Evolutionary conservation across 768 basidiomycete species (phyloP).

Genomic region (Heimioporus sp.): DNA sequence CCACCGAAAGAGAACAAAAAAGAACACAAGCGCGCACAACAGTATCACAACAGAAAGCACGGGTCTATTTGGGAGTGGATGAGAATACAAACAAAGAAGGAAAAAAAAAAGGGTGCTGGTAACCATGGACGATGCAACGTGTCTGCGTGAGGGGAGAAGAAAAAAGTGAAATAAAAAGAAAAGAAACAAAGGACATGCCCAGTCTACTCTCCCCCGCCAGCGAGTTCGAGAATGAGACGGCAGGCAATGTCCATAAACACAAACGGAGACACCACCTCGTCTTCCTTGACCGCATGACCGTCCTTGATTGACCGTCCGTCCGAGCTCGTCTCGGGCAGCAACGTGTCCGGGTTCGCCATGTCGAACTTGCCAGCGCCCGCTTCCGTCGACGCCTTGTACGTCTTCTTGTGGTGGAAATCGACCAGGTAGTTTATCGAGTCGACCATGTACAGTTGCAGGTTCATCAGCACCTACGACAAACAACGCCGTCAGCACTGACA

Average conservation of each 20-base stretch:
- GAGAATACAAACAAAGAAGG: too few species aligned
- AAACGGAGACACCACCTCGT: conserved; percentile 81
- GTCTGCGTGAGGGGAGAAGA: too few species aligned
- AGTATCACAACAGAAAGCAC: too few species aligned
- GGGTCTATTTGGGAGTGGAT: too few species aligned
- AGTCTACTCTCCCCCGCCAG: conserved; percentile 55
- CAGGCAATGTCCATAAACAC: conserved; percentile 97
- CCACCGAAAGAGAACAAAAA: too few species aligned
- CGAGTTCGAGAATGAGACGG: conserved; percentile 89
- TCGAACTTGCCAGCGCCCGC: conserved; percentile 71
- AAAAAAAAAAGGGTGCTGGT: too few species aligned
- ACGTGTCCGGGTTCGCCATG: conserved; percentile 40
- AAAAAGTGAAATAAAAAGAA: too few species aligned
- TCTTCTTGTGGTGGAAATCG: conserved; percentile 97
- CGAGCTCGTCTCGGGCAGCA: conserved; percentile 47
- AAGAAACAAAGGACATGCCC: neutral
- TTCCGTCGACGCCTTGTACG: conserved; percentile 74
- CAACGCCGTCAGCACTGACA: neutral
- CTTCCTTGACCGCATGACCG: conserved; percentile 39
- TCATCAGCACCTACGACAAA: conserved; percentile 79
- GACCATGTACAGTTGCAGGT: conserved; percentile 95
- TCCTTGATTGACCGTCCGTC: conserved; percentile 60
- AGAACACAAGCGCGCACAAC: too few species aligned
- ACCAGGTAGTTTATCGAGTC: conserved; percentile 96
- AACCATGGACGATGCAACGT: too few species aligned